Evolutionary conservation across 352 stramenopile genomes (phyloP).

Genomic region (Peronospora destructor): DNA sequence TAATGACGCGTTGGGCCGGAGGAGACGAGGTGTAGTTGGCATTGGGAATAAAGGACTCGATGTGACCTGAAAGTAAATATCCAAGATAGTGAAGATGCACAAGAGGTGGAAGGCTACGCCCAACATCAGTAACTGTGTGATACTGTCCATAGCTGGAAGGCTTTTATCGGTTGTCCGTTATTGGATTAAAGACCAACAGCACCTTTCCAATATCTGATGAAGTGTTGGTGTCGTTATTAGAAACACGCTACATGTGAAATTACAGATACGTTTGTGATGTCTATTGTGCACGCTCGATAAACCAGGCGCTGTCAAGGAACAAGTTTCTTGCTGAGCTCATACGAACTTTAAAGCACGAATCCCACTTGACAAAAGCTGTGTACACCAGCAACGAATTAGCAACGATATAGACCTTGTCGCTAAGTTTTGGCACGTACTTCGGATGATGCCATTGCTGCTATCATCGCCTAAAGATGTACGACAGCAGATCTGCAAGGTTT

Average conservation of each 20-base stretch:
- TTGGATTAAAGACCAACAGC: not conserved
- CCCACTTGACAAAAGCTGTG: slow-evolving; percentile 43
- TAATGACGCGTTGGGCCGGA: slow-evolving; percentile 55
- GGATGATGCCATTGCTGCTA: slow-evolving; percentile 26
- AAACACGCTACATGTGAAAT: not conserved
- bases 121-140: slow-evolving; percentile 46
- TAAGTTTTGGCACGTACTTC: slow-evolving; percentile 37
- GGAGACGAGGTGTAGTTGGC: slow-evolving; percentile 29
- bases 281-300: slow-evolving; percentile 27
- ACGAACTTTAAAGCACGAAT: slow-evolving; percentile 35
- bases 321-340: slow-evolving; percentile 33
- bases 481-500: slow-evolving; percentile 56
- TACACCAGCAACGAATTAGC: slow-evolving; percentile 2
- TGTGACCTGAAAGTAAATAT: slow-evolving; percentile 86
- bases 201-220: not conserved
- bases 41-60: slow-evolving; percentile 51
- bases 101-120: slow-evolving; percentile 69
- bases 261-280: not conserved
- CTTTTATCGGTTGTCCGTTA: too few species aligned
- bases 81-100: slow-evolving; percentile 80
- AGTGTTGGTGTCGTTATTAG: not conserved
- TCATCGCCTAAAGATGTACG: slow-evolving; percentile 7
- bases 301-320: slow-evolving; percentile 44
- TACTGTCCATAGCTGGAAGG: slow-evolving; percentile 3
- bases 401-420: not conserved